Evolutionary conservation across 768 basidiomycete genomes (phyloP).

Genomic region (Mycena belliarum): DNA sequence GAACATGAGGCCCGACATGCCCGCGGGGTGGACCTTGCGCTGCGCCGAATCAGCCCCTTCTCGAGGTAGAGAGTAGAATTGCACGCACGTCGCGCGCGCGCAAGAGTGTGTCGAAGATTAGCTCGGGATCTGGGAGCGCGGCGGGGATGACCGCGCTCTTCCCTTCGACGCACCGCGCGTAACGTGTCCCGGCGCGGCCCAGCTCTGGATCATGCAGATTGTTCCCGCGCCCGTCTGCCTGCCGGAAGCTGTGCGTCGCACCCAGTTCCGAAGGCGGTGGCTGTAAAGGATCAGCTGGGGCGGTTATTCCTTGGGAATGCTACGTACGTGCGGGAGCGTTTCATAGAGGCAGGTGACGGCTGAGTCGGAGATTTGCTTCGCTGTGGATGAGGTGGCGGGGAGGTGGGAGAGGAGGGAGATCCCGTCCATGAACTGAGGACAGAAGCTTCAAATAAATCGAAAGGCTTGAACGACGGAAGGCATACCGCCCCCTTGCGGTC

Average conservation of each 20-base stretch:
- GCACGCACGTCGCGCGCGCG: conserved; percentile 37
- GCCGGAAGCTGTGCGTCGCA: conserved; percentile 35
- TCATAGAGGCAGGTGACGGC: conserved; percentile 49
- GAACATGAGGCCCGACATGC: conserved; percentile 64
- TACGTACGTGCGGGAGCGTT: conserved; percentile 57
- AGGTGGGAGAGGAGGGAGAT: conserved; percentile 30
- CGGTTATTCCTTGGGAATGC: not conserved
- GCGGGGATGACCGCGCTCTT: conserved; percentile 37
- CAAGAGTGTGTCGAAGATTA: conserved; percentile 67
- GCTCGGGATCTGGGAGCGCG: conserved; percentile 53
- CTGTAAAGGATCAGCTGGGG: conserved; percentile 25
- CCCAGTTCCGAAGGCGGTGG: conserved; percentile 38
- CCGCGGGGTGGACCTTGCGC: conserved; percentile 48
- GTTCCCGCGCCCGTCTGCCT: conserved; percentile 53
- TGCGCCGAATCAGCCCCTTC: conserved; percentile 23
- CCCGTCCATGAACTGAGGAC: conserved; percentile 27
- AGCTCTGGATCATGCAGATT: conserved; percentile 43
- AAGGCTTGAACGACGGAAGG: too few species aligned
- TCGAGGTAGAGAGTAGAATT: not conserved
- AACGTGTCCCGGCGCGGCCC: conserved; percentile 52
- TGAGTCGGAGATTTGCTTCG: conserved; percentile 24
- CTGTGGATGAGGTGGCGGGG: conserved; percentile 16
- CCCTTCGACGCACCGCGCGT: conserved; percentile 52
- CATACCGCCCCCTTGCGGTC: conserved; percentile 38
- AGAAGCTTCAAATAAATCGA: too few species aligned